Conservation (phyloP, 305 asterid species). For the Fraxinus dipetala region DNA sequence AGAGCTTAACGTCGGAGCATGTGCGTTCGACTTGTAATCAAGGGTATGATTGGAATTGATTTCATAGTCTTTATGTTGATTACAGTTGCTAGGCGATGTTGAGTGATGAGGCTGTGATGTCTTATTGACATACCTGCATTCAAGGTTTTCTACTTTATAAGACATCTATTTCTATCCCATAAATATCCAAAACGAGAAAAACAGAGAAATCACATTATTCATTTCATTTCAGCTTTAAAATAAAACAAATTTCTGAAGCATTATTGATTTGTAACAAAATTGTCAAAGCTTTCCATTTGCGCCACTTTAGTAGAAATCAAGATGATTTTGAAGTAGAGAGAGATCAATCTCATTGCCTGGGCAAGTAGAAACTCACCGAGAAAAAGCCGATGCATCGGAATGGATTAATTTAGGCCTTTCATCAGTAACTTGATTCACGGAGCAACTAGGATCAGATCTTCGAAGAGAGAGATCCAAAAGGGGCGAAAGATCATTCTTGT, state of each 20-base stretch:
- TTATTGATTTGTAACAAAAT: not conserved
- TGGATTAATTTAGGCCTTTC: conserved; percentile 58
- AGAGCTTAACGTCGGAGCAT: conserved; percentile 28
- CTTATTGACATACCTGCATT: conserved; percentile 67
- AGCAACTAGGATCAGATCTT: conserved; percentile 51
- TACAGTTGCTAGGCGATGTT: conserved; percentile 43
- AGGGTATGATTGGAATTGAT: conserved; percentile 40
- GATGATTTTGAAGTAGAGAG: not conserved
- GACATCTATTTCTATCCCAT: not conserved
- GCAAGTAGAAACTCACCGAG: conserved; percentile 57
- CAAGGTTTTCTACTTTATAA: conserved; percentile 13
- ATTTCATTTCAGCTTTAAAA: not conserved
- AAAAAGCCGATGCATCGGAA: conserved; percentile 88
- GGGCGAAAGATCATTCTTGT: conserved; percentile 50
- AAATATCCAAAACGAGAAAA: not conserved
- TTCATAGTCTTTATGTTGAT: conserved; percentile 51
- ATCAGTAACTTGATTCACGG: conserved; percentile 47
- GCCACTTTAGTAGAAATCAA: not conserved
- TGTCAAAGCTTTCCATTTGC: not conserved
- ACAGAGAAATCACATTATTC: not conserved
- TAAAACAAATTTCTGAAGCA: not conserved
- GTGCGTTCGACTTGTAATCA: conserved; percentile 42
- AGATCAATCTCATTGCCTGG: not conserved
- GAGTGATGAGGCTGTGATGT: conserved; percentile 38
- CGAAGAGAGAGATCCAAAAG: conserved; percentile 69